Evolutionary conservation across 169 alveolate species (phyloP).

Genomic region (Ichthyophthirius multifiliis): DNA sequence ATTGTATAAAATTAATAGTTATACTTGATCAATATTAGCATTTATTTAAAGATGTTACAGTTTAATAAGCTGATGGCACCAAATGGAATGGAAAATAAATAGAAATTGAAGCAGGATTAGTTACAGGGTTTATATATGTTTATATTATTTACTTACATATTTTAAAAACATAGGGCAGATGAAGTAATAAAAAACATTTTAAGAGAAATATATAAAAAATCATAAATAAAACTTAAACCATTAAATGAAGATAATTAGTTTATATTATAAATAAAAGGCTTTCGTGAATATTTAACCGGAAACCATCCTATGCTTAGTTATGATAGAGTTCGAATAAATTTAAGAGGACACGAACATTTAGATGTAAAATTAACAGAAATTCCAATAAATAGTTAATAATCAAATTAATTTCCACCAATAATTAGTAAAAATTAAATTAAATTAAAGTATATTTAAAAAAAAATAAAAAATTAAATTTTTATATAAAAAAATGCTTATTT

Average conservation of each 20-base stretch:
- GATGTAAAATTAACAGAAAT: constrained; percentile 56
- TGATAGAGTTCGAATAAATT: constrained; percentile 67
- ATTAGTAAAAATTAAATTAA: neutral
- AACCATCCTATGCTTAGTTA: constrained; percentile 60
- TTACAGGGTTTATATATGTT: constrained; percentile 10
- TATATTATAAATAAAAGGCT: constrained; percentile 54
- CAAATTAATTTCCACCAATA: constrained; percentile 26
- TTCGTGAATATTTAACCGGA: constrained; percentile 61
- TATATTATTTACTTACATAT: neutral
- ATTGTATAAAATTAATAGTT: constrained; percentile 26
- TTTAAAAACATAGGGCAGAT: constrained; percentile 49
- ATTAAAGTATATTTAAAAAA: neutral
- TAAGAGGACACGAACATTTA: constrained; percentile 55
- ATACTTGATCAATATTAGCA: constrained; percentile 19
- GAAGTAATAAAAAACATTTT: constrained; percentile 61
- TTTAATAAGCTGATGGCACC: neutral
- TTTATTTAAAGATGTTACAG: constrained; percentile 4
- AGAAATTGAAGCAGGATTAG: constrained; percentile 38
- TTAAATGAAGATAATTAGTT: constrained; percentile 25
- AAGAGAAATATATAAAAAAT: constrained; percentile 43
- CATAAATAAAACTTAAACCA: constrained; percentile 42
- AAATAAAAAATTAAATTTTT: neutral
- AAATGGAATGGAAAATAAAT: neutral
- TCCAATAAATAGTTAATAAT: constrained; percentile 25
- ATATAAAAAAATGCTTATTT: neutral